A percentile compares a stretch with the other conserved stretches of the same genome.
Conservation (phyloP, 495 filamentous ascomycete species). For the Tuber magnatum region DNA sequence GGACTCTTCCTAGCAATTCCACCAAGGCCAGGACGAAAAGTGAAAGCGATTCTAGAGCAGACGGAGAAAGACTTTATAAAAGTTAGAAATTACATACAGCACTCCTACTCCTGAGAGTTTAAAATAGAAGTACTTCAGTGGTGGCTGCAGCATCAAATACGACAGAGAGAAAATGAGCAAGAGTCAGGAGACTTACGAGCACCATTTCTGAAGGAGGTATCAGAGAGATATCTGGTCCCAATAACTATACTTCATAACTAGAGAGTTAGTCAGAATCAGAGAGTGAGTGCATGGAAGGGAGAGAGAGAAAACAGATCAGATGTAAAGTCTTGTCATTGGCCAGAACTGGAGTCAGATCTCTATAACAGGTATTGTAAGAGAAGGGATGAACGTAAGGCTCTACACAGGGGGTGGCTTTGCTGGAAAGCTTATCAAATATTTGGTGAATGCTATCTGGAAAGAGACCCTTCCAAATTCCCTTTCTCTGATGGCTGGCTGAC, state of each 20-base stretch:
- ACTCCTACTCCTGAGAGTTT: neutral
- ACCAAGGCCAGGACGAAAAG: neutral
- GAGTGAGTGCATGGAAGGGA: neutral
- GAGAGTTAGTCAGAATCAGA: neutral
- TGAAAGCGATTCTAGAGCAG: neutral
- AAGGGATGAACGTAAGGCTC: conserved; percentile 10
- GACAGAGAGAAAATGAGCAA: neutral
- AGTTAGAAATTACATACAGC: neutral
- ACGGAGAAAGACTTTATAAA: neutral
- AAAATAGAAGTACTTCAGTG: neutral
- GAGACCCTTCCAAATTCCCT: neutral
- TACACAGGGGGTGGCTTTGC: neutral
- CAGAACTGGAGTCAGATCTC: neutral
- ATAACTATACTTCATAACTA: neutral
- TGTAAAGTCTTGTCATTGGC: neutral
- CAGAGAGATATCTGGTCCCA: neutral
- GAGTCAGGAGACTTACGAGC: neutral
- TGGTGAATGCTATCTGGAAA: neutral
- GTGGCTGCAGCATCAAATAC: neutral
- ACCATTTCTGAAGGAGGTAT: neutral
- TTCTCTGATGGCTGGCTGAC: conserved; percentile 13
- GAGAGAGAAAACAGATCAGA: neutral
- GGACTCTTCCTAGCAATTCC: neutral
- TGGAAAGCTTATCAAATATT: neutral
- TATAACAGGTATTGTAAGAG: neutral